Evolutionary conservation across 371 early-diverging fungal genomes (phyloP).

Genomic region (Mortierella sp.): DNA sequence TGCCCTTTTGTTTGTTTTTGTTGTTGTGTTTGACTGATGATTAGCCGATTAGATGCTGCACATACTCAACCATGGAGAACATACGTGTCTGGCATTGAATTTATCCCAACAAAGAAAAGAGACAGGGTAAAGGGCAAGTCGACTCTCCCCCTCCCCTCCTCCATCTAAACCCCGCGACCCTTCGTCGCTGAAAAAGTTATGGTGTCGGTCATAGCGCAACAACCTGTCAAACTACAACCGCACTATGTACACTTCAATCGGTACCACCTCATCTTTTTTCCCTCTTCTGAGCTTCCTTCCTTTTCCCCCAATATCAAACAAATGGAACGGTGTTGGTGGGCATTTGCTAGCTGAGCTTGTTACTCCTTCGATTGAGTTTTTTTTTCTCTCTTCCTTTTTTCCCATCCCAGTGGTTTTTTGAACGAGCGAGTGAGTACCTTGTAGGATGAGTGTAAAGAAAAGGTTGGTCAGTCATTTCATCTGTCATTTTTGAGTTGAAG

Average conservation of each 20-base stretch:
- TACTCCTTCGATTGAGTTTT: background rate
- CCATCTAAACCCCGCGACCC: constrained; percentile 7
- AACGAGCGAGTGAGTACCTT: background rate
- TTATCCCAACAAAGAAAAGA: background rate
- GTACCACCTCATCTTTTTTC: background rate
- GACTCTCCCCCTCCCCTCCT: background rate
- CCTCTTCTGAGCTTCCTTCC: background rate
- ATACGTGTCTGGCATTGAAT: constrained; percentile 7
- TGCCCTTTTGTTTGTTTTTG: background rate
- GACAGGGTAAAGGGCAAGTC: background rate
- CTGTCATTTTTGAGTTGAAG: background rate
- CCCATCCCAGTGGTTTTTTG: background rate
- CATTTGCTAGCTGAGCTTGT: background rate
- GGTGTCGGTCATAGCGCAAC: constrained; percentile 9
- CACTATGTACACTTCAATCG: background rate
- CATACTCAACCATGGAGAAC: background rate
- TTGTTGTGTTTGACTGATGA: constrained; percentile 8
- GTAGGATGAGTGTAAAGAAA: background rate
- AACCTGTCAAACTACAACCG: background rate
- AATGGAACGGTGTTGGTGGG: constrained; percentile 1
- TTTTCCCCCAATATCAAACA: background rate
- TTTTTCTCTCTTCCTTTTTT: background rate
- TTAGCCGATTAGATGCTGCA: constrained; percentile 15
- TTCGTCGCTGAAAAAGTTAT: background rate
- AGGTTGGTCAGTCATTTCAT: background rate